Percentiles rank a stretch among this genome's conserved stretches.
Conservation (phyloP, 1,284 basidiomycete species). For the Apiotrichum veenhuisii region DNA sequence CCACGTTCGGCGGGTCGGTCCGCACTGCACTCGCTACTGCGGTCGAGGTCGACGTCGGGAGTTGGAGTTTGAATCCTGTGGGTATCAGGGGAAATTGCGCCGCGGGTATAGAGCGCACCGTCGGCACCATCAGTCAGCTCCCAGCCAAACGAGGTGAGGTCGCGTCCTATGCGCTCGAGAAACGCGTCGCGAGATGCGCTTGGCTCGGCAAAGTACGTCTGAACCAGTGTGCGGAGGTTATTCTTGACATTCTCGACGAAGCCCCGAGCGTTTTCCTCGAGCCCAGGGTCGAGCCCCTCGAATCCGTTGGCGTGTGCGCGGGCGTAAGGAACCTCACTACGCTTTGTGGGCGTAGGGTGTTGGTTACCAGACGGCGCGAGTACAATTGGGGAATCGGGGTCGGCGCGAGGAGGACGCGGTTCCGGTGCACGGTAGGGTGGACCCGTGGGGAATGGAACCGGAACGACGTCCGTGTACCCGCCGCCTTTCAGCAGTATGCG, state of each 20-base stretch:
- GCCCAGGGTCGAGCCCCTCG: slow-evolving; percentile 29
- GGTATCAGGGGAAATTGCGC: background rate
- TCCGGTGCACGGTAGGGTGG: slow-evolving; percentile 8
- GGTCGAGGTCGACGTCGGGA: too few relatives aligned
- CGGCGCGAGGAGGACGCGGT: slow-evolving; percentile 7
- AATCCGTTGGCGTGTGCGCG: slow-evolving; percentile 31
- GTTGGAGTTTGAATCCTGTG: too few relatives aligned
- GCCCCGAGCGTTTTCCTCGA: slow-evolving; percentile 35
- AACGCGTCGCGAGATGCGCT: slow-evolving; percentile 35
- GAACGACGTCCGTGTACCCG: slow-evolving; percentile 9
- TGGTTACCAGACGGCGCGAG: slow-evolving; percentile 6
- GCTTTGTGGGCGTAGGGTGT: slow-evolving; percentile 5
- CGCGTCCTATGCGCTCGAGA: slow-evolving; percentile 39
- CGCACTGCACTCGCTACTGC: too few relatives aligned
- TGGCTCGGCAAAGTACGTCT: slow-evolving; percentile 31
- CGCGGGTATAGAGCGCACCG: slow-evolving; percentile 21
- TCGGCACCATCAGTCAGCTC: slow-evolving; percentile 37
- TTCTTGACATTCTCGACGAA: slow-evolving; percentile 45
- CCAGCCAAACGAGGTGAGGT: slow-evolving; percentile 35
- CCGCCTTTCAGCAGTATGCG: background rate
- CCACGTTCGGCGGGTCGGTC: too few relatives aligned
- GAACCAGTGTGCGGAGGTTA: slow-evolving; percentile 35
- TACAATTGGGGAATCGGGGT: slow-evolving; percentile 2
- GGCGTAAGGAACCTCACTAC: slow-evolving; percentile 7
- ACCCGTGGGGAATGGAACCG: slow-evolving; percentile 12